These are phyloP conservation scores for Pyrus hybrid DNA, from an alignment of 331 rosid genomes.

Conservation along the genomic window DNA sequence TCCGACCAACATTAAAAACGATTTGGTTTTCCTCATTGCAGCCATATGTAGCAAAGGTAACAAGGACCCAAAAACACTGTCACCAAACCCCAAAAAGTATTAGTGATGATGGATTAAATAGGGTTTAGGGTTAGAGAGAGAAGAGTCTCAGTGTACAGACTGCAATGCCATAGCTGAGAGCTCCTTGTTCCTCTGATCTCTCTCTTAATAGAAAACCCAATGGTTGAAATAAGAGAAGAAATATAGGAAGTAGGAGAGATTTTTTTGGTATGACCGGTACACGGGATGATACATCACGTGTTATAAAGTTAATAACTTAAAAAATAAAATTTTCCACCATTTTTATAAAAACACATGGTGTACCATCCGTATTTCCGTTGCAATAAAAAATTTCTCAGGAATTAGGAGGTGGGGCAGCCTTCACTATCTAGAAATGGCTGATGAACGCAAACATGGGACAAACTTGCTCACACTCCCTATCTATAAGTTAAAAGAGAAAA, in stretches of 20 bases:
- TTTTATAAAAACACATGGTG: too few species aligned
- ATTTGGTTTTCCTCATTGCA: slow-evolving; percentile 26
- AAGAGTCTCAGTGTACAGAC: background rate
- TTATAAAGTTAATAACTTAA: too few species aligned
- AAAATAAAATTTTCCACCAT: too few species aligned
- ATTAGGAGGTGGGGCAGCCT: background rate
- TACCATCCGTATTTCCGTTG: too few species aligned
- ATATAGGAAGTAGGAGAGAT: background rate
- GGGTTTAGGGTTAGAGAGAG: too few species aligned
- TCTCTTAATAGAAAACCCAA: background rate
- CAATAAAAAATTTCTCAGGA: too few species aligned
- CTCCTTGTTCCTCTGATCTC: background rate
- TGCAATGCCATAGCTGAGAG: background rate
- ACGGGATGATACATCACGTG: too few species aligned
- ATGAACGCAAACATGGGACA: slow-evolving; percentile 10
- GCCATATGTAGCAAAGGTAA: slow-evolving; percentile 2
- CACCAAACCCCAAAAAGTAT: background rate
- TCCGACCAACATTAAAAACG: slow-evolving; percentile 22
- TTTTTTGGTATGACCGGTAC: too few species aligned
- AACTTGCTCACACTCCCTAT: background rate
- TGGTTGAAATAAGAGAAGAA: background rate
- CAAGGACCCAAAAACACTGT: background rate
- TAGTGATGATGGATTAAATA: background rate
- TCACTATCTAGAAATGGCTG: background rate
- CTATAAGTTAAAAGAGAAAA: background rate